Percentiles rank a stretch among this genome's conserved stretches.
Evolutionary conservation across 139 green algal species (phyloP).

Genomic region (Dunaliella sp.): DNA sequence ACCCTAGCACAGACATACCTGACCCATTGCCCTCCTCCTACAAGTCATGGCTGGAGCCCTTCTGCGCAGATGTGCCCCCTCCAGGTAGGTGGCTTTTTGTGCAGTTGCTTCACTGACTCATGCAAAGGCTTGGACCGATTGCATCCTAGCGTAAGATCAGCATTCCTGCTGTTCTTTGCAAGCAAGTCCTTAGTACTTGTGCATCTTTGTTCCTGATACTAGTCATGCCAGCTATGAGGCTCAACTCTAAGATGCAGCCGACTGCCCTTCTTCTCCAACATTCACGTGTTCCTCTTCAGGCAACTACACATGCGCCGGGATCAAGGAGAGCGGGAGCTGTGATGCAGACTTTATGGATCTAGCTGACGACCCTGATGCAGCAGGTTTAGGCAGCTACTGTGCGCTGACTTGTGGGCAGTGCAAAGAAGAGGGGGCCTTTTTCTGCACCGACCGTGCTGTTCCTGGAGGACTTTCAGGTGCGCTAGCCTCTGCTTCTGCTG

Average conservation of each 20-base stretch:
- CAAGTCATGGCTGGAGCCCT: conserved; percentile 26
- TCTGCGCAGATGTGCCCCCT: conserved; percentile 30
- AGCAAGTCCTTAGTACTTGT: too few relatives aligned
- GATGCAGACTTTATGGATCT: conserved; percentile 13
- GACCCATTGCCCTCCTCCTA: conserved; percentile 17
- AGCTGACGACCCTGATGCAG: conserved; percentile 16
- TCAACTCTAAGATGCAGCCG: neutral
- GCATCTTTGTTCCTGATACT: neutral
- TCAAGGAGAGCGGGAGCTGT: conserved; percentile 19
- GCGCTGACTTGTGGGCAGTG: conserved; percentile 29
- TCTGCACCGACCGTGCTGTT: neutral
- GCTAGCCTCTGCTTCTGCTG: too few relatives aligned
- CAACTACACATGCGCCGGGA: conserved; percentile 17
- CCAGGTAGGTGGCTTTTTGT: conserved; percentile 13
- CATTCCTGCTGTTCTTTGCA: too few relatives aligned
- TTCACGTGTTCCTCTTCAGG: too few relatives aligned
- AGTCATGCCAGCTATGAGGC: neutral
- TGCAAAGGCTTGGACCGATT: too few relatives aligned
- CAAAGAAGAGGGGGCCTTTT: conserved; percentile 5
- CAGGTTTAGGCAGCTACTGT: conserved; percentile 24
- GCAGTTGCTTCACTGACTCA: neutral
- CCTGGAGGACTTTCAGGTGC: conserved; percentile 12
- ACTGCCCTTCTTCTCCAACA: too few relatives aligned
- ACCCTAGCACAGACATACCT: conserved; percentile 21
- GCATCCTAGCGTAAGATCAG: too few relatives aligned